Base-by-base conservation (phyloP, 2,329 filamentous ascomycete genomes). In the Pseudofabraea citricarpa region DNA sequence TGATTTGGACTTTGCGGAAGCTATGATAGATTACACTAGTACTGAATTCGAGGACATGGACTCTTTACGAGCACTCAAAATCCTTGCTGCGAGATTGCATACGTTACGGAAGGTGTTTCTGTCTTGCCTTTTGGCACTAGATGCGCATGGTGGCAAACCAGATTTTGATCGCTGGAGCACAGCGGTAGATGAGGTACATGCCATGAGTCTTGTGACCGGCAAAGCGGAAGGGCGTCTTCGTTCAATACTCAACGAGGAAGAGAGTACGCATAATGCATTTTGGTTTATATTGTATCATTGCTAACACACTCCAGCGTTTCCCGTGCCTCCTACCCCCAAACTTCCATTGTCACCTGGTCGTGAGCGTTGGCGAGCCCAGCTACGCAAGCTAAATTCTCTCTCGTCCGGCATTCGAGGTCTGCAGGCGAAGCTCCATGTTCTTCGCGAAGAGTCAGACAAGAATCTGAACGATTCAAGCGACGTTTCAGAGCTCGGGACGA, bases 391-490 rank as follows among this genome's bases (percentile, higher is more conserved):
- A 32, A 89, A 87, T 58, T 87, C 86, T 1, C 74, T 98, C 24
- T 95, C 90, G 0, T 87, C 90, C 43, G 90, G 90, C 13, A 95
- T 97, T 48, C 83, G 90, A 21, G 87, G 88, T 9, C 74, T 98
- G 38, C 91, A 97, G 65, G 93, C 93, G 26, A 98, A 97, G 64
- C 81, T 98, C 70, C 90, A 94, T 47, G 74, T 98, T 6, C 69
- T 97, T 43, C 82, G 89, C 39, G 93, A 98, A 63, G 90, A 96
- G 63, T 94, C 90, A 0, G 88, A 87, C 58, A 79, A 79, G 47
- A 81, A 81, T 33, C 67, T 95, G 21, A 87, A 95, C 56, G 81
- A 85, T 54, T 81, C 86, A 27, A 73, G 75, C 46, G 80, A 84
- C 54, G 79, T 87, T 15, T 79, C 81, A 4, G 87, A 95, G 52